Evolutionary conservation across 345 rosid genomes (phyloP).

Genomic region (Durio zibethinus): DNA sequence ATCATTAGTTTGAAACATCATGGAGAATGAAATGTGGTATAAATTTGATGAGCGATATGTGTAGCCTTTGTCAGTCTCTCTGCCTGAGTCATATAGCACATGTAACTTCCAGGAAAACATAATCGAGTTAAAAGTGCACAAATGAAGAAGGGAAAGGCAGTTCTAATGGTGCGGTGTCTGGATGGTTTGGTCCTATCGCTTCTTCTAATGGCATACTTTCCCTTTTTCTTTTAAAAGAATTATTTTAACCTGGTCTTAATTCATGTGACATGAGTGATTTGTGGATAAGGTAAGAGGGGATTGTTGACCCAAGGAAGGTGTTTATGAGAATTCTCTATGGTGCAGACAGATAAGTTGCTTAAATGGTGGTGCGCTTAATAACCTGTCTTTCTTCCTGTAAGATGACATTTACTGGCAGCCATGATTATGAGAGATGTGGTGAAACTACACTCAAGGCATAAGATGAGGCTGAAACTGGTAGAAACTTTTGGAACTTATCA

Average conservation of each 20-base stretch:
- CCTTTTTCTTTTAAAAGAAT: neutral
- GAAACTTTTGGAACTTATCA: neutral
- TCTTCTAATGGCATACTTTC: neutral
- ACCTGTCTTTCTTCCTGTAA: neutral
- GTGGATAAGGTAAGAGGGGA: neutral
- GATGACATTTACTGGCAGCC: neutral
- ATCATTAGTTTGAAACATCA: slow-evolving; percentile 4
- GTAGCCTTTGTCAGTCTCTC: neutral
- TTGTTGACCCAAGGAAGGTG: neutral
- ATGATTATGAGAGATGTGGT: neutral
- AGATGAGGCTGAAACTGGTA: neutral
- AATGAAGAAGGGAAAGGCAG: neutral
- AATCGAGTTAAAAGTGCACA: neutral
- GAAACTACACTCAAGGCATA: neutral
- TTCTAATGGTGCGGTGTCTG: neutral
- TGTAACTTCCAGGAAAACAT: neutral
- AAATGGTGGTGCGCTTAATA: neutral
- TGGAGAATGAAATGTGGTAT: neutral
- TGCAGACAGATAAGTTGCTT: neutral
- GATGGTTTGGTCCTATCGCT: neutral
- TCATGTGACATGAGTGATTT: neutral
- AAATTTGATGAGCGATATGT: neutral
- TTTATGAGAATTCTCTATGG: neutral
- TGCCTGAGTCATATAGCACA: neutral
- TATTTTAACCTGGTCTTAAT: neutral